Evolutionary conservation across 2,329 filamentous ascomycete genomes (phyloP).

Genomic region (Colletotrichum musae): DNA sequence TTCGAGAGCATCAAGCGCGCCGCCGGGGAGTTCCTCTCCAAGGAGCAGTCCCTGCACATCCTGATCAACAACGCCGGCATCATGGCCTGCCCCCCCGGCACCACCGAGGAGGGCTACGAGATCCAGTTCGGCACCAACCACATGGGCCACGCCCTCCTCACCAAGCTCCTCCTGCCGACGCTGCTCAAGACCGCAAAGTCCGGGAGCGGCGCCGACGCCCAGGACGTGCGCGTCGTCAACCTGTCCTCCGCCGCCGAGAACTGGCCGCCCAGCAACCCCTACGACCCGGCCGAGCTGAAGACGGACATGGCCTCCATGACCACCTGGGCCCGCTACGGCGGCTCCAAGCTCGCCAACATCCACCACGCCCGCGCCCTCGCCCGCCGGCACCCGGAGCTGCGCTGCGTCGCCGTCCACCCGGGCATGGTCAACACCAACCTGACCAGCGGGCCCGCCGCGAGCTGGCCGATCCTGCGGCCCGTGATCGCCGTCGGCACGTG

Average conservation of each 20-base stretch:
- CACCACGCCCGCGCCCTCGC: conserved; percentile 44
- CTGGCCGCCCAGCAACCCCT: conserved; percentile 23
- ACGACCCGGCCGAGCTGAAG: conserved; percentile 42
- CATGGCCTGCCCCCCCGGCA: conserved; percentile 52
- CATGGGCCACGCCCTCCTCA: conserved; percentile 62
- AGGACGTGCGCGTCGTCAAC: conserved; percentile 41
- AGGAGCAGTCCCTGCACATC: conserved; percentile 56
- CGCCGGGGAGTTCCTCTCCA: conserved; percentile 52
- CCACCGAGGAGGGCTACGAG: conserved; percentile 63
- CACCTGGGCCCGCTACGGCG: conserved; percentile 62
- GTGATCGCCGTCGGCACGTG: conserved; percentile 2
- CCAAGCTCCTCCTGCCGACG: conserved; percentile 53
- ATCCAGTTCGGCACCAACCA: conserved; percentile 65
- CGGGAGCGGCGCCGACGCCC: conserved; percentile 1
- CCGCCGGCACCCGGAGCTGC: conserved; percentile 56
- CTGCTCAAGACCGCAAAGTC: conserved; percentile 47
- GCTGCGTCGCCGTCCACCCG: conserved; percentile 63
- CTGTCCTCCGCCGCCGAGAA: conserved; percentile 38
- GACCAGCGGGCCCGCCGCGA: conserved; percentile 21
- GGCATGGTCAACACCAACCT: conserved; percentile 50
- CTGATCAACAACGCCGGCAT: conserved; percentile 64
- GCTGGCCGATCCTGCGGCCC: conserved; percentile 30
- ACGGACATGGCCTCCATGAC: conserved; percentile 45
- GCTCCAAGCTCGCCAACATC: conserved; percentile 53
- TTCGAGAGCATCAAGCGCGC: conserved; percentile 59